Percentiles rank a stretch among this genome's conserved stretches.
Evolutionary conservation across 1,284 basidiomycete species (phyloP).

Genomic region (Xerocomus nothofagi): DNA sequence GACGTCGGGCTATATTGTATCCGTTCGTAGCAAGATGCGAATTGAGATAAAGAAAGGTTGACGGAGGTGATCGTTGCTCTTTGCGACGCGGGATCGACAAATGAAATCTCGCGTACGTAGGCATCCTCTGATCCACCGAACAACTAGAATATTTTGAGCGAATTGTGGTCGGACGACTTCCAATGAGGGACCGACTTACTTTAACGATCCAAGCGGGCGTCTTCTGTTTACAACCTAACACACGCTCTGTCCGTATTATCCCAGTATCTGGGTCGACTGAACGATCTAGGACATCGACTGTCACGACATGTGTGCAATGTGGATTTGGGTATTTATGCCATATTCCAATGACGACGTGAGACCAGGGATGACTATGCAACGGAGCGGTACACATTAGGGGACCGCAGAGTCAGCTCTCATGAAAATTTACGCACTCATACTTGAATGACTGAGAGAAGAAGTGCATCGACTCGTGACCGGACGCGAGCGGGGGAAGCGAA

Average conservation of each 20-base stretch:
- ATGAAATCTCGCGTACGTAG: conserved; percentile 92
- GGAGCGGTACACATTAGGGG: conserved; percentile 22
- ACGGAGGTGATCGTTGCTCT: conserved; percentile 83
- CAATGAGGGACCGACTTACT: conserved; percentile 45
- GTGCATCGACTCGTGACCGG: conserved; percentile 50
- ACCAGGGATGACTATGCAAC: conserved; percentile 81
- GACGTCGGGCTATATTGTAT: conserved; percentile 83
- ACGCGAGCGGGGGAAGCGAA: conserved; percentile 8
- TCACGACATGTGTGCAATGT: conserved; percentile 88
- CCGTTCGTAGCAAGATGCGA: conserved; percentile 85
- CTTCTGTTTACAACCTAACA: conserved; percentile 85
- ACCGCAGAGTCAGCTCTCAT: conserved; percentile 7
- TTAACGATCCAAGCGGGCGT: conserved; percentile 82
- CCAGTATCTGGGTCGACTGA: conserved; percentile 82
- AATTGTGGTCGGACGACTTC: conserved; percentile 5
- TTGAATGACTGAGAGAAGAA: conserved; percentile 74
- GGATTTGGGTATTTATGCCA: conserved; percentile 97
- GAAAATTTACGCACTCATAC: conserved; percentile 57
- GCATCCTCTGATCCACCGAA: conserved; percentile 91
- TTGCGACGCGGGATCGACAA: conserved; percentile 80
- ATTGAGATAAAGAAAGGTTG: conserved; percentile 88
- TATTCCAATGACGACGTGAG: conserved; percentile 85
- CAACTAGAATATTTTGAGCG: conserved; percentile 47
- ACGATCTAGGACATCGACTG: conserved; percentile 86
- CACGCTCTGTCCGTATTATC: conserved; percentile 83